phyloP scores from a whole-genome alignment of 768 basidiomycete species.

The Candolleomyces efflorescens region DNA sequence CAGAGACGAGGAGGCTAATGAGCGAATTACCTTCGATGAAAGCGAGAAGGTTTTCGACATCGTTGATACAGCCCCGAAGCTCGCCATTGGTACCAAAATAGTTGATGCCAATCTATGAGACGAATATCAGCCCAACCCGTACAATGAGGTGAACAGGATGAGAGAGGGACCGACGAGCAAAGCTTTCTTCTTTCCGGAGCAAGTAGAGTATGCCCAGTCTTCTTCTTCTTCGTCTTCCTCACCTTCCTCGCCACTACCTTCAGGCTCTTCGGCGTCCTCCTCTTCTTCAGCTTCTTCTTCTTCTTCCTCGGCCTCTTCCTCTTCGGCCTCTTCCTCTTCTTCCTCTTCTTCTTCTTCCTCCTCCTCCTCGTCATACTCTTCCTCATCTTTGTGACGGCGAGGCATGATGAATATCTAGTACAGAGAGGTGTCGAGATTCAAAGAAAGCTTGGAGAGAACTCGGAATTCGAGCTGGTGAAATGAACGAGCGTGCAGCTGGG shows the following conservation, averaged over 20 bases:
- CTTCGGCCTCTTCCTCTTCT: not conserved
- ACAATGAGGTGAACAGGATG: not conserved
- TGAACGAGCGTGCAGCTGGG: not conserved
- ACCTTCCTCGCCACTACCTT: not conserved
- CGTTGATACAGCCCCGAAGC: constrained; percentile 87
- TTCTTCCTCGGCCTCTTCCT: constrained; percentile 1
- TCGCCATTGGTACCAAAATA: constrained; percentile 66
- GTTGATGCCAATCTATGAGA: constrained; percentile 78
- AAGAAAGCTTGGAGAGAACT: not conserved
- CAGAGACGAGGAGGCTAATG: not conserved
- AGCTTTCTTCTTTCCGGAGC: constrained; percentile 86
- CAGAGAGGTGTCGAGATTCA: not conserved
- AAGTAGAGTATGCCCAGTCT: constrained; percentile 66
- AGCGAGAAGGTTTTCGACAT: constrained; percentile 71
- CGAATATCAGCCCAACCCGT: not conserved
- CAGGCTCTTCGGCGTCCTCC: not conserved
- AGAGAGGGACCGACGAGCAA: constrained; percentile 57
- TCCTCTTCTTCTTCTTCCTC: not conserved
- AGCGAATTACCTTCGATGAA: constrained; percentile 58
- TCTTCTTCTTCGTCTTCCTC: constrained; percentile 1
- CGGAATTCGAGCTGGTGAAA: not conserved
- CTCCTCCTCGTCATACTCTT: no score
- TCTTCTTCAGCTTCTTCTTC: constrained; percentile 1
- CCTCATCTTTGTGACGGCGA: not conserved
- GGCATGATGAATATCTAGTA: not conserved